Conservation (phyloP, 2,329 filamentous ascomycete genomes). For the Fusarium anguioides region DNA sequence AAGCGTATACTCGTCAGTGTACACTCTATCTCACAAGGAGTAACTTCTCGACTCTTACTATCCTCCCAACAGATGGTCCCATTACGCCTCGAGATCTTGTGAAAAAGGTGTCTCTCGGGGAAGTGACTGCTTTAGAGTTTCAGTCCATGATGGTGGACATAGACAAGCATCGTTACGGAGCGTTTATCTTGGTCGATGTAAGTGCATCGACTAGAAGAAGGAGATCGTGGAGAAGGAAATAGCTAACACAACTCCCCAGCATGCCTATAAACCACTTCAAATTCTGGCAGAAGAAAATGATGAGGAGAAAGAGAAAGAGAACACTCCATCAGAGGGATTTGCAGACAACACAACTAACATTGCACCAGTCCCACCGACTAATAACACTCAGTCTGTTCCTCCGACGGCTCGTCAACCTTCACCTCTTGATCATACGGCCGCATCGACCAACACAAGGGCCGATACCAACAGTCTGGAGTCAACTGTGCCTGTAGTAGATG, state of each 20-base stretch:
- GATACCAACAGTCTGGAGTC: neutral
- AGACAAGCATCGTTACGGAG: slow-evolving; percentile 17
- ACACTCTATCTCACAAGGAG: slow-evolving; percentile 31
- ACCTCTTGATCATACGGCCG: neutral
- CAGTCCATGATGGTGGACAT: slow-evolving; percentile 38
- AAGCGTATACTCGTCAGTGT: slow-evolving; percentile 26
- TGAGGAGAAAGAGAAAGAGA: neutral
- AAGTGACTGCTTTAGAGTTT: slow-evolving; percentile 41
- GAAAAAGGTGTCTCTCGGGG: slow-evolving; percentile 46
- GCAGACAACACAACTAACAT: neutral
- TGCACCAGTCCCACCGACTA: neutral
- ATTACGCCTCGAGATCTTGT: slow-evolving; percentile 42
- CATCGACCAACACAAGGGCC: neutral
- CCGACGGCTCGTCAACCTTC: neutral
- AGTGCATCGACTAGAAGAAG: neutral
- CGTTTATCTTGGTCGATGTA: slow-evolving; percentile 43
- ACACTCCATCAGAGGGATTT: neutral
- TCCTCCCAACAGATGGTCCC: slow-evolving; percentile 14
- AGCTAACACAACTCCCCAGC: slow-evolving; percentile 5
- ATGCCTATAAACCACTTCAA: slow-evolving; percentile 13
- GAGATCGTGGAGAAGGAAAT: neutral
- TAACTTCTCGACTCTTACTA: slow-evolving; percentile 7
- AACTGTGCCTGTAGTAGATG: neutral
- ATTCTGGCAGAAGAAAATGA: slow-evolving; percentile 1
- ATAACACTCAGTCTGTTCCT: neutral